These are phyloP conservation scores for Fraxinus paxiana DNA, from an alignment of 305 asterid species.

Conservation along the genomic window DNA sequence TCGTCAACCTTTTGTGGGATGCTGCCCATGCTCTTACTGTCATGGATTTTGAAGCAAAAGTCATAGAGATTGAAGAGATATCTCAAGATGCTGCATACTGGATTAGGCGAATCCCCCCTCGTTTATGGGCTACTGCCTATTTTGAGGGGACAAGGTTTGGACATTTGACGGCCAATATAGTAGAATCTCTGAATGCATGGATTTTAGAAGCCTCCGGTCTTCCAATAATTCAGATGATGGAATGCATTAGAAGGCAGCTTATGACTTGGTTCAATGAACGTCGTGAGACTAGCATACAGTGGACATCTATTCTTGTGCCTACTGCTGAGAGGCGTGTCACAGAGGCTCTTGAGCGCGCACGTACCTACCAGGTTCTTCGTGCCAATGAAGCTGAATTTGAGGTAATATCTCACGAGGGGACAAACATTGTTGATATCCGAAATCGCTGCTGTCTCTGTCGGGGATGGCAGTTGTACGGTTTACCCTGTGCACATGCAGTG, in stretches of 20 bases:
- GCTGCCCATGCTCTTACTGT: slow-evolving; percentile 84
- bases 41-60: slow-evolving; percentile 67
- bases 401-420: slow-evolving; percentile 91
- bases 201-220: slow-evolving; percentile 86
- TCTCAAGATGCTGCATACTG: slow-evolving; percentile 90
- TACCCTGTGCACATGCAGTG: slow-evolving; percentile 95
- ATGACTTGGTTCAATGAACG: slow-evolving; percentile 99
- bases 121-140: slow-evolving; percentile 87
- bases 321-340: slow-evolving; percentile 84
- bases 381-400: slow-evolving; percentile 95
- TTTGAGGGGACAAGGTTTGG: slow-evolving; percentile 93
- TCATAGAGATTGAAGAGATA: slow-evolving; percentile 78
- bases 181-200: slow-evolving; percentile 77
- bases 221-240: slow-evolving; percentile 93
- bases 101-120: slow-evolving; percentile 73
- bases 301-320: slow-evolving; percentile 93
- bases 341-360: slow-evolving; percentile 90
- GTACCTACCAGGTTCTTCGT: slow-evolving; percentile 87
- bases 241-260: slow-evolving; percentile 85
- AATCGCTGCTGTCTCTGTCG: slow-evolving; percentile 73
- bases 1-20: slow-evolving; percentile 83
- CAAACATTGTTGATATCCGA: slow-evolving; percentile 76
- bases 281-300: slow-evolving; percentile 88
- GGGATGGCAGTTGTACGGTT: slow-evolving; percentile 88
- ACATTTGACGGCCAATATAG: slow-evolving; percentile 73